Evolutionary conservation across 495 filamentous ascomycete genomes (phyloP).

Genomic region (Lophium mytilinum): DNA sequence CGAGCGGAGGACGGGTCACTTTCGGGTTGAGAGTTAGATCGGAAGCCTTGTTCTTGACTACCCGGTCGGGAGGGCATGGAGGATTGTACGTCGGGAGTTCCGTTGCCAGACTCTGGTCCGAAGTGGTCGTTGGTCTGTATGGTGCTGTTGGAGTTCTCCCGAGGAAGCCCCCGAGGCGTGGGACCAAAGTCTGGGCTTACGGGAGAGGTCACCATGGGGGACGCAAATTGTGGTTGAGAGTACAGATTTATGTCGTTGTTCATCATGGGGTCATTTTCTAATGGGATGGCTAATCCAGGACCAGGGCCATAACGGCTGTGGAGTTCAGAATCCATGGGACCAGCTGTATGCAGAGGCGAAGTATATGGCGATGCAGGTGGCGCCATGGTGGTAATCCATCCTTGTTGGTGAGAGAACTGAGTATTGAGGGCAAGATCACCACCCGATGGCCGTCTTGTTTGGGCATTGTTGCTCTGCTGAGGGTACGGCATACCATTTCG

Average conservation of each 20-base stretch:
- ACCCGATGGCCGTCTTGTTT: constrained; percentile 7
- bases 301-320: constrained; percentile 25
- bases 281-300: constrained; percentile 21
- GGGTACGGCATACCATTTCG: constrained; percentile 10
- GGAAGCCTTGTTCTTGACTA: constrained; percentile 13
- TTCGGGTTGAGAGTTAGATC: constrained; percentile 9
- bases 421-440: constrained; percentile 28
- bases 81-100: constrained; percentile 6
- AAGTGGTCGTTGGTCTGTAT: constrained; percentile 12
- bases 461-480: neutral
- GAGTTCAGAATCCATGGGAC: constrained; percentile 30
- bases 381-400: constrained; percentile 21
- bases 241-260: constrained; percentile 28
- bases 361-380: constrained; percentile 28
- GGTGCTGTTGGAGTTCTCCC: constrained; percentile 5
- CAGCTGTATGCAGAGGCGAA: constrained; percentile 27
- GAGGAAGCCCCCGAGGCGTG: neutral
- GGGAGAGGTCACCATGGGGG: constrained; percentile 28
- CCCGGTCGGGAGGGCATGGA: constrained; percentile 1
- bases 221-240: constrained; percentile 21
- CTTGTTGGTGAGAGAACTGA: constrained; percentile 20
- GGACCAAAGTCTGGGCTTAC: constrained; percentile 14
- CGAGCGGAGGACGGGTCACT: constrained; percentile 5
- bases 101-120: constrained; percentile 1
- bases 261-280: constrained; percentile 26